These are phyloP conservation scores for Boletus mariae DNA, from an alignment of 1,284 basidiomycete genomes.

Conservation along the genomic window DNA sequence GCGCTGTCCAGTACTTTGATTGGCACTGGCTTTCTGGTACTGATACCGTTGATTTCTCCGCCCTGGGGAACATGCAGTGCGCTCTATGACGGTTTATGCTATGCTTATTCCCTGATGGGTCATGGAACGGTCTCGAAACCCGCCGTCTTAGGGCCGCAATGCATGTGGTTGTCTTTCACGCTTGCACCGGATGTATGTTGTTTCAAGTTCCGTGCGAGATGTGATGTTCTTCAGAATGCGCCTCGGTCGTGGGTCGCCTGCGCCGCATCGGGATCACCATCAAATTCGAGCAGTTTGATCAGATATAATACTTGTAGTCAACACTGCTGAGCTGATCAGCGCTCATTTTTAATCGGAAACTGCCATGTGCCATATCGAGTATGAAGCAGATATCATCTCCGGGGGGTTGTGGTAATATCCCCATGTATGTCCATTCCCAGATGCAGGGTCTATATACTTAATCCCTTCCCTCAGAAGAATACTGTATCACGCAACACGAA, in stretches of 20 bases:
- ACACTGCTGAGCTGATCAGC: slow-evolving; percentile 4
- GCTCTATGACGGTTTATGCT: slow-evolving; percentile 10
- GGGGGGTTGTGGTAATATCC: not conserved
- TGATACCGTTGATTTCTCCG: slow-evolving; percentile 9
- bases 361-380: slow-evolving; percentile 1
- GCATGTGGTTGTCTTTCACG: slow-evolving; percentile 11
- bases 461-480: slow-evolving; percentile 48
- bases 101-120: slow-evolving; percentile 8
- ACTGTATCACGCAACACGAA: slow-evolving; percentile 62
- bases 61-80: slow-evolving; percentile 12
- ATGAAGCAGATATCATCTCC: slow-evolving; percentile 2
- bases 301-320: not conserved
- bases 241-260: slow-evolving; percentile 5
- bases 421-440: not conserved
- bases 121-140: slow-evolving; percentile 5
- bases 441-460: slow-evolving; percentile 1
- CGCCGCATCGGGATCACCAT: slow-evolving; percentile 11
- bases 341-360: slow-evolving; percentile 8
- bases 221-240: slow-evolving; percentile 6
- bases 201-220: slow-evolving; percentile 13
- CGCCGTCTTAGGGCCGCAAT: slow-evolving; percentile 6
- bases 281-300: slow-evolving; percentile 12
- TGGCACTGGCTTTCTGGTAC: slow-evolving; percentile 4
- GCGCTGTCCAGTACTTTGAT: slow-evolving; percentile 7
- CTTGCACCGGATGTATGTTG: not conserved